A percentile compares a stretch with the other conserved stretches of the same genome.
Evolutionary conservation across 305 asterid species (phyloP).

Genomic region (Solanum hybrid): DNA sequence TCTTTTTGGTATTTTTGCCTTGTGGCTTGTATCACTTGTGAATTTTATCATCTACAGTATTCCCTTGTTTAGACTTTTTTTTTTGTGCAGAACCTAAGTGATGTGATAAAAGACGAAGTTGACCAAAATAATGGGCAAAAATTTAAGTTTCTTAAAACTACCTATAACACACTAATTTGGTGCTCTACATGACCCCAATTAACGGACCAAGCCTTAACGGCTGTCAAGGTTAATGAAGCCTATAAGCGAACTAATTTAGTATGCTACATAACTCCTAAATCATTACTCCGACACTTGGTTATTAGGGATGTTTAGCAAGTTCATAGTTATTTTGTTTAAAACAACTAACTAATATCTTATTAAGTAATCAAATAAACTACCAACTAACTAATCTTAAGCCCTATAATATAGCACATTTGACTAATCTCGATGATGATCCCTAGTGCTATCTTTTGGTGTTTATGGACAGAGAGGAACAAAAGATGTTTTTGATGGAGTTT

Average conservation of each 20-base stretch:
- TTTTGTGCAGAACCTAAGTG: background rate
- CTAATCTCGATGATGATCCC: background rate
- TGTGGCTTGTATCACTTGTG: background rate
- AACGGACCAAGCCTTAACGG: background rate
- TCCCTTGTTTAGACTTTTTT: background rate
- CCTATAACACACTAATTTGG: background rate
- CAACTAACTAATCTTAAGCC: background rate
- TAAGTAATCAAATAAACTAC: background rate
- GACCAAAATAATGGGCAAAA: background rate
- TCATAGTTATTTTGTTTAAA: background rate
- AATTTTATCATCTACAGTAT: background rate
- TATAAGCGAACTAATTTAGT: background rate
- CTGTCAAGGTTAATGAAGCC: background rate
- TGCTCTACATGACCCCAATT: background rate
- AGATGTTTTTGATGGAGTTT: background rate
- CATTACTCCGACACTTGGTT: background rate
- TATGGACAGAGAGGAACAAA: background rate
- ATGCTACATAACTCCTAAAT: background rate
- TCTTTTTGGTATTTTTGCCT: background rate
- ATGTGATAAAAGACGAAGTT: background rate
- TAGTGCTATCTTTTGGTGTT: background rate
- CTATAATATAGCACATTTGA: background rate
- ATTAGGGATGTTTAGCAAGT: background rate
- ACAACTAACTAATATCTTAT: background rate
- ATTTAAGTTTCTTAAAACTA: background rate